Conservation (phyloP, 768 basidiomycete genomes). For the Russula lepida region DNA sequence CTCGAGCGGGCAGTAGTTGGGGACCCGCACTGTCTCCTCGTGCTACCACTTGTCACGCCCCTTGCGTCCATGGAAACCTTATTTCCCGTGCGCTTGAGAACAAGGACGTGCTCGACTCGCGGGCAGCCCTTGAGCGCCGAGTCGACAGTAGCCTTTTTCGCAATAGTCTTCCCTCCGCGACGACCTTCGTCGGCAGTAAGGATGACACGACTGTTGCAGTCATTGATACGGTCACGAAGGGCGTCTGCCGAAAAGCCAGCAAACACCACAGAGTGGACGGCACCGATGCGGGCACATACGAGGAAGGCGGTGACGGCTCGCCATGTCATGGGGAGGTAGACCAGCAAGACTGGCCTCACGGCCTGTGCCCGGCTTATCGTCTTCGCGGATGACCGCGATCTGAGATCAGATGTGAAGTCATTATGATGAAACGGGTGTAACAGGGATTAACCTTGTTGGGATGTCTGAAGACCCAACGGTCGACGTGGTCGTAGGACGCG, state of each 20-base stretch:
- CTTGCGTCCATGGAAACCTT: constrained; percentile 71
- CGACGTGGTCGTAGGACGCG: constrained; percentile 95
- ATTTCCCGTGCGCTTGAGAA: constrained; percentile 81
- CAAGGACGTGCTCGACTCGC: constrained; percentile 81
- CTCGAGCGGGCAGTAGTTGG: constrained; percentile 82
- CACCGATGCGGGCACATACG: constrained; percentile 94
- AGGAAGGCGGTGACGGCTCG: constrained; percentile 95
- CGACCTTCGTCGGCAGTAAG: constrained; percentile 94
- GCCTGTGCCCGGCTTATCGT: constrained; percentile 84
- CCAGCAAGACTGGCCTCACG: constrained; percentile 64
- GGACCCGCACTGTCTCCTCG: constrained; percentile 78
- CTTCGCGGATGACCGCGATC: constrained; percentile 97
- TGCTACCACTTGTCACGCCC: constrained; percentile 96
- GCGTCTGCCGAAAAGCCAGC: constrained; percentile 95
- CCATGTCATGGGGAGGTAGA: constrained; percentile 93
- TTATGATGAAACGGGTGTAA: neutral
- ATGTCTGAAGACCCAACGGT: constrained; percentile 88
- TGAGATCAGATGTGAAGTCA: constrained; percentile 24
- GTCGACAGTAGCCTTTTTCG: constrained; percentile 90
- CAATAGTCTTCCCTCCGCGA: constrained; percentile 91
- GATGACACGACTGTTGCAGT: constrained; percentile 84
- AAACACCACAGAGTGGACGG: constrained; percentile 94
- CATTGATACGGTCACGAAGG: constrained; percentile 83
- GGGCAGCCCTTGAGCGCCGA: constrained; percentile 81
- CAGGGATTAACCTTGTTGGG: constrained; percentile 60